Evolutionary conservation across 2,329 filamentous ascomycete species (phyloP), one percentile per base, ranked within the genome.

Genomic region (Cytospora leucostoma): DNA sequence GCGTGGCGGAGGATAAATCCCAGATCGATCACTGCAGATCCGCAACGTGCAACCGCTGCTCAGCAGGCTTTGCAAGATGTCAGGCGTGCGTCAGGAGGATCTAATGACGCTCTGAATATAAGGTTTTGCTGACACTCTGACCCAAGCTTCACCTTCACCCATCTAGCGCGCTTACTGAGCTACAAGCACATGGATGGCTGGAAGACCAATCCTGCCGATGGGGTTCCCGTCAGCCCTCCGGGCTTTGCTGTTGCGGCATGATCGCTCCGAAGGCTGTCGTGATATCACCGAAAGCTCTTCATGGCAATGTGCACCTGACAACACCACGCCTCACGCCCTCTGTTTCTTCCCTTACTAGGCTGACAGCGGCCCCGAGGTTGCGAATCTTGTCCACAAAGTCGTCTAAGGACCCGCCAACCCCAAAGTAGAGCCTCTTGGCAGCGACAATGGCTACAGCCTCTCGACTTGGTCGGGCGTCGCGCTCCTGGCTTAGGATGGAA

Each of bases 391-490:
- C 75, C 55, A 88, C 77, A 69, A 95, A 92, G 67, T 91, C 90
- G 72, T 92, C 89, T 27, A 95, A 82, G 21, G 90, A 93, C 0
- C 91, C 91, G 0, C 91, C 91, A 6, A 95, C 91, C 3, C 91
- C 91, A 75, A 95, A 95, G 75, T 95, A 95, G 12, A 93, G 81
- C 67, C 86, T 84, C 78, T 95, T 95, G 1, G 91, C 91, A 3
- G 84, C 91, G 6, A 94, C 82, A 21, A 92, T 78, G 1, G 88
- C 87, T 56, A 83, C 83, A 0, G 86, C 84, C 58, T 78, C 76
- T 57, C 80, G 78, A 4, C 72, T 71, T 2, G 71, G 68, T 1
- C 69, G 69, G 60, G 74, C 70, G 53, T 71, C 68, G 56, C 74
- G 70, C 56, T 87, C 80, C 56, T 76, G 75, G 21, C 79, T 72